phyloP scores from a whole-genome alignment of 2,329 filamentous ascomycete genomes.

The Sphaerulina musiva region DNA sequence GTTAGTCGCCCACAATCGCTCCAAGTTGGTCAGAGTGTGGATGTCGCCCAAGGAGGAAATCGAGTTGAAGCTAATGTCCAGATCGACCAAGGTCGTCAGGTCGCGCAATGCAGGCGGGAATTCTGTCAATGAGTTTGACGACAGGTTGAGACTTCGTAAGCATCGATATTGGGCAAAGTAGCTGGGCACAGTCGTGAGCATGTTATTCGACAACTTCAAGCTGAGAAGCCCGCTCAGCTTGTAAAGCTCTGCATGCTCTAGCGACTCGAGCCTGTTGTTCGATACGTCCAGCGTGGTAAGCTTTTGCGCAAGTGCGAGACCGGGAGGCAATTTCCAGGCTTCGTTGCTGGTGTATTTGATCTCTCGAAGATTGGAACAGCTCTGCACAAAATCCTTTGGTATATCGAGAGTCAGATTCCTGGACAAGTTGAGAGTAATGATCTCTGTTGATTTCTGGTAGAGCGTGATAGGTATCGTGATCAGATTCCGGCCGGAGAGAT shows the following conservation, averaged over 20 bases:
- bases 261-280: constrained; percentile 82
- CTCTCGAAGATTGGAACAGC: constrained; percentile 82
- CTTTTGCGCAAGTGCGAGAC: constrained; percentile 70
- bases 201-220: constrained; percentile 90
- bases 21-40: constrained; percentile 69
- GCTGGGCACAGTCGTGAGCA: constrained; percentile 66
- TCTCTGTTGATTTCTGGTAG: constrained; percentile 85
- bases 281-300: constrained; percentile 89
- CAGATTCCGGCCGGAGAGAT: constrained; percentile 81
- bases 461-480: constrained; percentile 91
- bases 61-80: constrained; percentile 94
- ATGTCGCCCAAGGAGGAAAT: constrained; percentile 76
- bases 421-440: constrained; percentile 89
- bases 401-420: constrained; percentile 87
- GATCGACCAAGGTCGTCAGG: constrained; percentile 74
- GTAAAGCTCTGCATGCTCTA: constrained; percentile 78
- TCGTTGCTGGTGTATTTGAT: constrained; percentile 97
- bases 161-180: constrained; percentile 77
- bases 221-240: constrained; percentile 71
- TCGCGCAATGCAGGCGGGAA: constrained; percentile 83
- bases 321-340: constrained; percentile 74
- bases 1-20: constrained; percentile 91
- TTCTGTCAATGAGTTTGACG: constrained; percentile 80
- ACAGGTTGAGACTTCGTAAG: constrained; percentile 79
- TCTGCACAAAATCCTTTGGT: constrained; percentile 92